Percentiles rank a stretch among this genome's conserved stretches.
phyloP scores from a whole-genome alignment of 2,329 filamentous ascomycete species.

The Botrytis medusae region DNA sequence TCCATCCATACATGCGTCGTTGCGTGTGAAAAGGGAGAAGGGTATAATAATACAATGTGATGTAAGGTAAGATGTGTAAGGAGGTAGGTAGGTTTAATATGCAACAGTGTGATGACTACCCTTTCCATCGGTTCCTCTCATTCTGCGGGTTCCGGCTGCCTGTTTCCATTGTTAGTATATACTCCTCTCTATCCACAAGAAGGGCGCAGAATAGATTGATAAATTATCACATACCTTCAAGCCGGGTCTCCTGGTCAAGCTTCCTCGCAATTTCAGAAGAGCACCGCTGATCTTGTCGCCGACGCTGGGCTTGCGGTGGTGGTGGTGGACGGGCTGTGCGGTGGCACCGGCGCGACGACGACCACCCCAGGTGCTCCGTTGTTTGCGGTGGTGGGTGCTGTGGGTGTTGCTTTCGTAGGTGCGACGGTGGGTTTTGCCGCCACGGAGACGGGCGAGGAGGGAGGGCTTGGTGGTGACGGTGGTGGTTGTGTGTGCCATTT shows the following conservation, averaged over 20 bases:
- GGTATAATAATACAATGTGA: neutral
- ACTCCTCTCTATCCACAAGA: accelerated
- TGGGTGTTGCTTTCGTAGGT: slow-evolving; percentile 9
- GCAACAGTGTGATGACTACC: slow-evolving; percentile 45
- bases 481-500: slow-evolving; percentile 20
- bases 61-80: neutral
- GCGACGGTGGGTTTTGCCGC: slow-evolving; percentile 9
- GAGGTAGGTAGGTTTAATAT: neutral
- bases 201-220: neutral
- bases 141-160: slow-evolving; percentile 71
- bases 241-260: slow-evolving; percentile 65
- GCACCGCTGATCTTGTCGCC: slow-evolving; percentile 79
- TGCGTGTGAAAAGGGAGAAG: neutral
- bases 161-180: slow-evolving; percentile 38
- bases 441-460: slow-evolving; percentile 11
- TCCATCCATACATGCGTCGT: neutral
- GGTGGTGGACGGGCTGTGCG: neutral
- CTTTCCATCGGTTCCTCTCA: slow-evolving; percentile 72
- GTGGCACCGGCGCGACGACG: neutral
- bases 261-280: slow-evolving; percentile 70
- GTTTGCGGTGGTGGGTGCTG: neutral
- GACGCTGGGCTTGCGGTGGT: slow-evolving; percentile 41
- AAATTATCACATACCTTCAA: slow-evolving; percentile 55
- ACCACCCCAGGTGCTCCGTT: neutral
- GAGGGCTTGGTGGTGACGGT: slow-evolving; percentile 16